Percentiles rank a stretch among this genome's conserved stretches.
Evolutionary conservation across 1,284 basidiomycete genomes (phyloP).

Genomic region (Ceratobasidium sp.): DNA sequence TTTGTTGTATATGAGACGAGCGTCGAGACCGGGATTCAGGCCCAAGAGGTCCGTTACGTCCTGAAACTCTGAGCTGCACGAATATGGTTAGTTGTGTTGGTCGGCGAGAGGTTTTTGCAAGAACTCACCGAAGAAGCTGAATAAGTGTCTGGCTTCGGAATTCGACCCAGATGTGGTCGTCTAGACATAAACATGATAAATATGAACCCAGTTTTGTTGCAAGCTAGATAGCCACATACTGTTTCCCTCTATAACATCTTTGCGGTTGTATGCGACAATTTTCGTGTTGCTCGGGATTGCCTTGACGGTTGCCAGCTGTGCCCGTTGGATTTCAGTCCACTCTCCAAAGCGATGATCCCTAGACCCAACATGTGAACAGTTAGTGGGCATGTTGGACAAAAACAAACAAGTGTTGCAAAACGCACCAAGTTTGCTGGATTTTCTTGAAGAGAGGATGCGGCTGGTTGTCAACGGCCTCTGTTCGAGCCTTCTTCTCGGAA

Average conservation of each 20-base stretch:
- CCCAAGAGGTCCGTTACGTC: constrained; percentile 1
- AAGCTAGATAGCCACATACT: background rate
- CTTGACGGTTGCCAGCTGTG: background rate
- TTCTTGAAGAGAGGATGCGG: constrained; percentile 9
- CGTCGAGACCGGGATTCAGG: constrained; percentile 2
- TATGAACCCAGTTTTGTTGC: background rate
- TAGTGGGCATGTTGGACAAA: background rate
- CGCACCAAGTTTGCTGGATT: constrained; percentile 6
- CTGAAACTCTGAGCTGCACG: background rate
- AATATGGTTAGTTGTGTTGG: background rate
- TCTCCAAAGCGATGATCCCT: background rate
- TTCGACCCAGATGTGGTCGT: constrained; percentile 30
- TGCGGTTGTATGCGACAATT: constrained; percentile 16
- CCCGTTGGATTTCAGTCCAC: constrained; percentile 1
- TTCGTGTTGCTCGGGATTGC: constrained; percentile 11
- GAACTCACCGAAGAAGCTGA: background rate
- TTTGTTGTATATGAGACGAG: constrained; percentile 21
- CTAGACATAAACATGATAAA: background rate
- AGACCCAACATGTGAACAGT: background rate
- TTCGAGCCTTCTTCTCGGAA: background rate
- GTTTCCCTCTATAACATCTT: background rate
- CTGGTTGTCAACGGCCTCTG: background rate
- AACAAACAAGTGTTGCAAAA: background rate
- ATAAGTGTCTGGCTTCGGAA: constrained; percentile 18
- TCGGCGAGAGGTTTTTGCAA: too few species aligned